Percentiles rank a stretch among this genome's conserved stretches.
These are phyloP conservation scores for Margaritispora aquatica DNA, from an alignment of 495 filamentous ascomycete species.

Conservation along the genomic window DNA sequence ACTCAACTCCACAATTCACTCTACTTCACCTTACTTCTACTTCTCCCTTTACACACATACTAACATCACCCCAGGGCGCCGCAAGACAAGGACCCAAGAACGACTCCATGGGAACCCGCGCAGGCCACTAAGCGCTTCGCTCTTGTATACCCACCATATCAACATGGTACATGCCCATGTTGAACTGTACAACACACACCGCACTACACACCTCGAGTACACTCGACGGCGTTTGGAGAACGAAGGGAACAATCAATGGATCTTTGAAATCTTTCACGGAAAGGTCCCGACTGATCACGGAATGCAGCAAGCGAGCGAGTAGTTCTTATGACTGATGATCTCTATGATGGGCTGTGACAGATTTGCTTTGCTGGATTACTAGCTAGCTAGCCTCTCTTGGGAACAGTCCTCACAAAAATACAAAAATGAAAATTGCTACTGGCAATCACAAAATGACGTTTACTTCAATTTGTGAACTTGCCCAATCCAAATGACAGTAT, in stretches of 20 bases:
- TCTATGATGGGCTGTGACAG: neutral
- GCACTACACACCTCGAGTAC: no score
- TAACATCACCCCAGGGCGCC: neutral
- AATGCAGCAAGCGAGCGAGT: neutral
- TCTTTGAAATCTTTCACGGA: no score
- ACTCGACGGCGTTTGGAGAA: no score
- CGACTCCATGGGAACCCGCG: slow-evolving; percentile 34
- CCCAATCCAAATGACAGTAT: neutral
- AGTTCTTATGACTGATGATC: neutral
- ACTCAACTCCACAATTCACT: no score
- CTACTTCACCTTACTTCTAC: no score
- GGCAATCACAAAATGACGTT: neutral
- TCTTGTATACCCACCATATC: no score
- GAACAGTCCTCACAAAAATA: neutral
- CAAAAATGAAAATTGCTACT: neutral
- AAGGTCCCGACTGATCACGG: neutral
- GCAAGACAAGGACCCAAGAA: slow-evolving; percentile 41
- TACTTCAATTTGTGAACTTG: neutral
- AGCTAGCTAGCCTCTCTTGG: neutral
- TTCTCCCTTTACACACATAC: neutral
- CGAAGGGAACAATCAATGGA: neutral
- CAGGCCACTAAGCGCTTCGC: slow-evolving; percentile 29
- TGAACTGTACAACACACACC: neutral
- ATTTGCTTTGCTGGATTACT: neutral
- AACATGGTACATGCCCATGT: no score